phyloP scores from a whole-genome alignment of 805 yeast species.

The Candida mattraensis region DNA sequence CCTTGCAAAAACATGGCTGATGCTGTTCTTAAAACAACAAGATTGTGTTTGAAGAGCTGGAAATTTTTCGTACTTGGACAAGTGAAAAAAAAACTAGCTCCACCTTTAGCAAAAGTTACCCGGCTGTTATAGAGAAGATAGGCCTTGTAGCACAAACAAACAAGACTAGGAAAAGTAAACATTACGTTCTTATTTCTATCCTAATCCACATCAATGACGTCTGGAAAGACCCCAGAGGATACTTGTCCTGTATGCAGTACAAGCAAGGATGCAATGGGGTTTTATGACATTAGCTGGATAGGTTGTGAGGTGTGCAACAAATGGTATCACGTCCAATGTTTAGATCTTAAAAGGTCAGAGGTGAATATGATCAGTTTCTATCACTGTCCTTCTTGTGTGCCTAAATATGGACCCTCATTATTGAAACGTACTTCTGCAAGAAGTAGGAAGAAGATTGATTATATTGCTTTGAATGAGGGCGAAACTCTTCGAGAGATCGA shows the following conservation, averaged over 20 bases:
- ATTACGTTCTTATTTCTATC: neutral
- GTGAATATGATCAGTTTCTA: conserved; percentile 43
- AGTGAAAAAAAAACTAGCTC: too few relatives aligned
- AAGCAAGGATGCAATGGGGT: conserved; percentile 8
- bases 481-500: conserved; percentile 49
- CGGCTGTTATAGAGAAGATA: too few relatives aligned
- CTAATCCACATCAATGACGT: too few relatives aligned
- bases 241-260: conserved; percentile 24
- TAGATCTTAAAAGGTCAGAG: conserved; percentile 37
- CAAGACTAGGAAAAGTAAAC: conserved; percentile 1
- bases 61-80: too few relatives aligned
- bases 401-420: conserved; percentile 48
- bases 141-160: too few relatives aligned
- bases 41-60: too few relatives aligned
- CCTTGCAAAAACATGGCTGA: too few relatives aligned
- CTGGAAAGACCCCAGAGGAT: conserved; percentile 14
- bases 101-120: too few relatives aligned
- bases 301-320: conserved; percentile 54
- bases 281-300: conserved; percentile 44
- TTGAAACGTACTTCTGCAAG: conserved; percentile 56
- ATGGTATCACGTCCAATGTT: conserved; percentile 58
- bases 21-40: too few relatives aligned
- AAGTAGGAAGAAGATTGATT: conserved; percentile 59
- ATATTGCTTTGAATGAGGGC: conserved; percentile 77
- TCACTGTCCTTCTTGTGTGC: conserved; percentile 55